Evolutionary conservation across 768 basidiomycete species (phyloP).

Genomic region (Leccinum boreale): DNA sequence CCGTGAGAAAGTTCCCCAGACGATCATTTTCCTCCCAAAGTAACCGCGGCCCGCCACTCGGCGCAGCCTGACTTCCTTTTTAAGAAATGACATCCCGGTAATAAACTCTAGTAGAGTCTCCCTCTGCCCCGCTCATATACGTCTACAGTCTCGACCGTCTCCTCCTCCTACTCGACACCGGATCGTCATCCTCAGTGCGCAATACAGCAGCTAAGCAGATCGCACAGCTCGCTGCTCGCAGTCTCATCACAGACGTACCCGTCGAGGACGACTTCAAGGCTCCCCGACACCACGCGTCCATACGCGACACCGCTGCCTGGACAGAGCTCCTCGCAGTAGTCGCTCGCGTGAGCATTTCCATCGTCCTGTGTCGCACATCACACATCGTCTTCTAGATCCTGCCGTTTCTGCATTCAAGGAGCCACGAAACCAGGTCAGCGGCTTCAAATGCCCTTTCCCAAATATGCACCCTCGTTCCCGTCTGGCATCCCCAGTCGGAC

Average conservation of each 20-base stretch:
- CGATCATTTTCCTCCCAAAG: slow-evolving; percentile 43
- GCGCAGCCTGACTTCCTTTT: slow-evolving; percentile 55
- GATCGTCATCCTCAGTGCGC: slow-evolving; percentile 85
- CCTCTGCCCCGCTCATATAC: neutral
- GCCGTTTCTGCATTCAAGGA: slow-evolving; percentile 87
- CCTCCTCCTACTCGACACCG: slow-evolving; percentile 91
- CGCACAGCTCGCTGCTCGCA: slow-evolving; percentile 85
- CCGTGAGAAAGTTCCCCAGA: slow-evolving; percentile 53
- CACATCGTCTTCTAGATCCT: slow-evolving; percentile 56
- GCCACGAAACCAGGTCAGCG: slow-evolving; percentile 88
- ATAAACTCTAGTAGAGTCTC: slow-evolving; percentile 3
- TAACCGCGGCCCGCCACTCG: slow-evolving; percentile 40
- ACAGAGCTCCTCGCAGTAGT: slow-evolving; percentile 87
- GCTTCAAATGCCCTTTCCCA: slow-evolving; percentile 86
- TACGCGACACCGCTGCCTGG: slow-evolving; percentile 78
- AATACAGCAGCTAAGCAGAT: slow-evolving; percentile 97
- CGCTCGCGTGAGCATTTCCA: slow-evolving; percentile 57
- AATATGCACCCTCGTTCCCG: slow-evolving; percentile 80
- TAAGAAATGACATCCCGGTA: slow-evolving; percentile 77
- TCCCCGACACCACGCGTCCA: slow-evolving; percentile 52
- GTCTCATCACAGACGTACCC: slow-evolving; percentile 79
- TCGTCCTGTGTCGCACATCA: neutral
- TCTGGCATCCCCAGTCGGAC: slow-evolving; percentile 53
- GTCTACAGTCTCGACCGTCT: slow-evolving; percentile 86
- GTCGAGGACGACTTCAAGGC: slow-evolving; percentile 73